A percentile compares a stretch with the other conserved stretches of the same genome.
Conservation (phyloP, 106 monocot species). For the Phalaenopsis aphrodite region DNA sequence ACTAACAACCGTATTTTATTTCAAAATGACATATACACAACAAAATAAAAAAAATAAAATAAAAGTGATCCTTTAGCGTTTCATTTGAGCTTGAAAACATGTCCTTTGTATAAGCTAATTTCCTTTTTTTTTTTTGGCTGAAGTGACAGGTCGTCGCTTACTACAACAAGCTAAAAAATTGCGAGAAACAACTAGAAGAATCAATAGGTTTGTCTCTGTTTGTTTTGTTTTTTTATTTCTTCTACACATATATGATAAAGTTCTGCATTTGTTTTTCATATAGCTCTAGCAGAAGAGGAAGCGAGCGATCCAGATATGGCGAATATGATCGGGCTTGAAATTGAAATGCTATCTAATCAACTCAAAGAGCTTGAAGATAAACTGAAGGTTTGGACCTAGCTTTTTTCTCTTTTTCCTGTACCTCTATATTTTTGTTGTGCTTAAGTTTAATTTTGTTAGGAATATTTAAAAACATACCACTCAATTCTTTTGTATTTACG, state of each 20-base stretch:
- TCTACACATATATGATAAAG: constrained; percentile 6
- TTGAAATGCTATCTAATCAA: constrained; percentile 57
- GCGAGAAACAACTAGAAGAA: constrained; percentile 80
- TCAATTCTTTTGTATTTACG: too few species aligned
- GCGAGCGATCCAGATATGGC: constrained; percentile 78
- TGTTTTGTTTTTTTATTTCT: constrained; percentile 5
- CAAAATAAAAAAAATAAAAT: too few species aligned
- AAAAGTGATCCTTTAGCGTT: background rate
- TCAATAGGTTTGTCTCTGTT: constrained; percentile 49
- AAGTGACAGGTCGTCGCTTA: constrained; percentile 63
- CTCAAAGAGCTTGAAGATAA: constrained; percentile 70
- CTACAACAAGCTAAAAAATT: constrained; percentile 77
- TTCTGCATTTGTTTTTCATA: constrained; percentile 15
- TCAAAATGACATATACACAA: too few species aligned
- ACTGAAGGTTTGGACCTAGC: constrained; percentile 43
- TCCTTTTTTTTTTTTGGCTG: background rate
- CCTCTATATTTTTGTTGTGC: background rate
- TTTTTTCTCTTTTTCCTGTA: background rate
- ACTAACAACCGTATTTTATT: too few species aligned
- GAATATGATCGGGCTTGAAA: constrained; percentile 82
- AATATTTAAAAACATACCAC: too few species aligned
- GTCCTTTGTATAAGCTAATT: constrained; percentile 1
- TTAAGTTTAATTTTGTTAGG: too few species aligned
- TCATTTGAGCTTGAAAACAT: background rate
- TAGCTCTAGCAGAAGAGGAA: constrained; percentile 77